Conservation (phyloP, 2,329 filamentous ascomycete genomes). For the Peltaster fructicola region DNA sequence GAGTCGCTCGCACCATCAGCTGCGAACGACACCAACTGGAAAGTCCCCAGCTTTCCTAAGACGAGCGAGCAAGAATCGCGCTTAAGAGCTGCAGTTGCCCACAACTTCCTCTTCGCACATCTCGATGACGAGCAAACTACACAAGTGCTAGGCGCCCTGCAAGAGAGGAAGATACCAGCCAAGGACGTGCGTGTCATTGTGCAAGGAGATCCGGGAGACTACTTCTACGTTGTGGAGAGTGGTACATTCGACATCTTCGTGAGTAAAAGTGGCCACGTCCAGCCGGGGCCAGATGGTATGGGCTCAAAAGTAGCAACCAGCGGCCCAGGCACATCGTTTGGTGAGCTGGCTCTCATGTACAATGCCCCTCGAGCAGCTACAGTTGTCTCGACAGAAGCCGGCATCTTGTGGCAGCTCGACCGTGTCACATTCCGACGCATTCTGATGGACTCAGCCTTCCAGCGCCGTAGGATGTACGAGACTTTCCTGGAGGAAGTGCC, state of each 20-base stretch:
- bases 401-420: slow-evolving; percentile 85
- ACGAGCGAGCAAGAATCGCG: slow-evolving; percentile 61
- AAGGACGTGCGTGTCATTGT: slow-evolving; percentile 83
- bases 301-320: slow-evolving; percentile 69
- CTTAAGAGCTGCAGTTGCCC: slow-evolving; percentile 62
- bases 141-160: slow-evolving; percentile 74
- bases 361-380: slow-evolving; percentile 92
- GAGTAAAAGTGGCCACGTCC: slow-evolving; percentile 56
- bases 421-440: slow-evolving; percentile 94
- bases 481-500: slow-evolving; percentile 90
- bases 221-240: slow-evolving; percentile 91
- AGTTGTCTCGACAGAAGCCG: slow-evolving; percentile 66
- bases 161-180: slow-evolving; percentile 88
- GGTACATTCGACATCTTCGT: slow-evolving; percentile 85
- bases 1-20: slow-evolving; percentile 85
- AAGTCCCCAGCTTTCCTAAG: slow-evolving; percentile 72
- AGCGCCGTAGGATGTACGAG: slow-evolving; percentile 91
- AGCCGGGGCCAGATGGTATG: slow-evolving; percentile 65
- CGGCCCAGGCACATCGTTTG: slow-evolving; percentile 80
- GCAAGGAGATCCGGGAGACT: slow-evolving; percentile 90
- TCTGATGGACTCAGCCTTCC: slow-evolving; percentile 94
- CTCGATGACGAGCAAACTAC: slow-evolving; percentile 82
- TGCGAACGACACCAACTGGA: slow-evolving; percentile 74
- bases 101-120: slow-evolving; percentile 88
- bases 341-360: slow-evolving; percentile 95